These are phyloP conservation scores for Ascocoryne sarcoides DNA, from an alignment of 2,329 filamentous ascomycete species.

Conservation along the genomic window DNA sequence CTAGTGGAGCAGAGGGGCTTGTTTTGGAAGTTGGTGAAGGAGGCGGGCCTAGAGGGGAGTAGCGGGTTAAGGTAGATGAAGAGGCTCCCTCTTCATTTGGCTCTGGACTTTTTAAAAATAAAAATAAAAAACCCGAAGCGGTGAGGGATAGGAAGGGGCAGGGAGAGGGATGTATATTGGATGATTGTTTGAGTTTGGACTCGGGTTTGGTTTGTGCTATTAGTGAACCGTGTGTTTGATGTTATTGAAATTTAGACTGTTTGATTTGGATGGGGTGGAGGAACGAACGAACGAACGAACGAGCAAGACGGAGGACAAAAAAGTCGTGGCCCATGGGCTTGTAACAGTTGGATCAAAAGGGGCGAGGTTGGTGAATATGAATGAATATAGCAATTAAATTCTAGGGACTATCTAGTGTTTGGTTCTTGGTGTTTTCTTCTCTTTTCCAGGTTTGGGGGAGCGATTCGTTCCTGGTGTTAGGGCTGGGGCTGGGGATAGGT, in stretches of 20 bases:
- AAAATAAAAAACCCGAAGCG: background rate
- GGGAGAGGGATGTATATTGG: background rate
- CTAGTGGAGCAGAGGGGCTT: slow-evolving; percentile 67
- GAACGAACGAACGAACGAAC: slow-evolving; percentile 1
- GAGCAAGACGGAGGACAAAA: background rate
- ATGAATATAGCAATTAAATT: no score
- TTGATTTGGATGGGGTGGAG: background rate
- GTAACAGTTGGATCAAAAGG: no score
- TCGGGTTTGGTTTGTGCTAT: no score
- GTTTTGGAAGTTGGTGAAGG: slow-evolving; percentile 86
- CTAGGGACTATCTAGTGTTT: no score
- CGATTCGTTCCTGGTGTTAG: background rate
- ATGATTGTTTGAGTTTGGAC: no score
- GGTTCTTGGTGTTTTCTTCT: no score
- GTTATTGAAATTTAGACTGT: background rate
- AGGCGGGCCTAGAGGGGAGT: slow-evolving; percentile 59
- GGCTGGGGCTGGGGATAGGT: background rate
- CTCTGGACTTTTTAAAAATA: background rate
- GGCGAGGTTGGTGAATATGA: no score
- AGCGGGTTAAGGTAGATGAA: slow-evolving; percentile 1
- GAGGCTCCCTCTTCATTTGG: background rate
- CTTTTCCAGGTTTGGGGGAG: no score
- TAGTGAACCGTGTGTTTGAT: background rate
- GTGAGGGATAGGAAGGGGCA: background rate
- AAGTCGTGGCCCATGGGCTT: no score